phyloP scores from a whole-genome alignment of 306 rosid species.

The Lotus japonicus region DNA sequence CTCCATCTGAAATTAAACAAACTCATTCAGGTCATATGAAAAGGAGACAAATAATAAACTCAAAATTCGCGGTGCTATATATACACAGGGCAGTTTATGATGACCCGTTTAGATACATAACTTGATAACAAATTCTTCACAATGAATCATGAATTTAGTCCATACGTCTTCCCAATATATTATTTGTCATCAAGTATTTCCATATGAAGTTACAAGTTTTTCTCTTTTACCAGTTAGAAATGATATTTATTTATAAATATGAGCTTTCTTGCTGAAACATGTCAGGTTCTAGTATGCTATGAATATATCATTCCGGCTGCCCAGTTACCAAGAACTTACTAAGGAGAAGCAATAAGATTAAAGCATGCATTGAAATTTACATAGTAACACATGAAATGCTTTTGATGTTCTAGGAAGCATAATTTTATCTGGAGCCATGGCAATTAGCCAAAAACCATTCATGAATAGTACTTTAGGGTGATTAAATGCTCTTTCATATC shows the following conservation, averaged over 20 bases:
- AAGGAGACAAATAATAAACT: slow-evolving; percentile 8
- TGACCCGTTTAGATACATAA: not conserved
- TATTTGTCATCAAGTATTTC: not conserved
- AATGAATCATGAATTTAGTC: not conserved
- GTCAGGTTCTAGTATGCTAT: not conserved
- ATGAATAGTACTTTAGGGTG: too few relatives aligned
- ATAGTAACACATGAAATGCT: not conserved
- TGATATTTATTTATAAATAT: not conserved
- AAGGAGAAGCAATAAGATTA: not conserved
- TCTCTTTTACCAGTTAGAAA: not conserved
- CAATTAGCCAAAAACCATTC: not conserved
- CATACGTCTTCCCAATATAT: not conserved
- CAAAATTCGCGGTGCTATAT: not conserved
- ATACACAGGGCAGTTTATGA: not conserved
- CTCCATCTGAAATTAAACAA: slow-evolving; percentile 67
- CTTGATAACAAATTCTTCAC: not conserved
- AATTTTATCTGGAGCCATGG: not conserved
- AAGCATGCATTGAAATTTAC: not conserved
- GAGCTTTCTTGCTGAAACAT: not conserved
- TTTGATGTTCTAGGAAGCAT: not conserved
- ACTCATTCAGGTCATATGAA: not conserved
- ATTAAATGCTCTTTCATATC: not conserved
- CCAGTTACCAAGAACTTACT: not conserved
- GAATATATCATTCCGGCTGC: slow-evolving; percentile 6
- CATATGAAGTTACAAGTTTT: not conserved